Conservation (phyloP, 176 grass and related monocot species). For the Paspalum vaginatum region DNA sequence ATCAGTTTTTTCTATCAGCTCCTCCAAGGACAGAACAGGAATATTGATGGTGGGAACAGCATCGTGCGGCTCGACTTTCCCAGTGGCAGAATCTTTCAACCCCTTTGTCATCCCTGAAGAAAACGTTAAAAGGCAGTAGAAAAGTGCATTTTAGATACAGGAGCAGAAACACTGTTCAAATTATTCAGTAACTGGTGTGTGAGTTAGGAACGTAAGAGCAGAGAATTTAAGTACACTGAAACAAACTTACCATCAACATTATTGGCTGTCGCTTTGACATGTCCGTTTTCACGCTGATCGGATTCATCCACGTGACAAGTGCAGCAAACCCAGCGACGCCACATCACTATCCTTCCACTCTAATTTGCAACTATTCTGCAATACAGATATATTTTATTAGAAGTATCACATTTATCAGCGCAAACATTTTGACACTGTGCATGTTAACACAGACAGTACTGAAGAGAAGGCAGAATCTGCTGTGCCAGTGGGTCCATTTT, state of each 20-base stretch:
- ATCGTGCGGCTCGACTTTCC: conserved; percentile 52
- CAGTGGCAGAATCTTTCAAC: conserved; percentile 46
- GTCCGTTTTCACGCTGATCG: conserved; percentile 47
- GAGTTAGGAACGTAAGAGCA: neutral
- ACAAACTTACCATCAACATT: conserved; percentile 51
- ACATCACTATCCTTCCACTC: conserved; percentile 35
- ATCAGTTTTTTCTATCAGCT: conserved; percentile 79
- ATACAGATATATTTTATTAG: conserved; percentile 34
- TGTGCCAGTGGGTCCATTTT: neutral
- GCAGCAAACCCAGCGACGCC: conserved; percentile 83
- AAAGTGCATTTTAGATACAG: conserved; percentile 6
- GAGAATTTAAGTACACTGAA: conserved; percentile 11
- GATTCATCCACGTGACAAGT: conserved; percentile 53
- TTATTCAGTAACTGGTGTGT: neutral
- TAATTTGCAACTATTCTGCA: conserved; percentile 23
- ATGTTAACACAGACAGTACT: neutral
- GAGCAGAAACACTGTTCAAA: neutral
- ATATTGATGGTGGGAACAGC: conserved; percentile 58
- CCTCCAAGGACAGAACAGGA: conserved; percentile 69
- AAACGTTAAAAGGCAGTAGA: conserved; percentile 9
- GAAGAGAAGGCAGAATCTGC: neutral
- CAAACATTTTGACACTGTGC: neutral
- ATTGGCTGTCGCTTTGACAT: conserved; percentile 44
- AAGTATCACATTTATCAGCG: neutral
- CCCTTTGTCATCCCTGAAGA: conserved; percentile 40